Base-by-base conservation (phyloP, 768 basidiomycete species). In the Amanita brunnescens region DNA sequence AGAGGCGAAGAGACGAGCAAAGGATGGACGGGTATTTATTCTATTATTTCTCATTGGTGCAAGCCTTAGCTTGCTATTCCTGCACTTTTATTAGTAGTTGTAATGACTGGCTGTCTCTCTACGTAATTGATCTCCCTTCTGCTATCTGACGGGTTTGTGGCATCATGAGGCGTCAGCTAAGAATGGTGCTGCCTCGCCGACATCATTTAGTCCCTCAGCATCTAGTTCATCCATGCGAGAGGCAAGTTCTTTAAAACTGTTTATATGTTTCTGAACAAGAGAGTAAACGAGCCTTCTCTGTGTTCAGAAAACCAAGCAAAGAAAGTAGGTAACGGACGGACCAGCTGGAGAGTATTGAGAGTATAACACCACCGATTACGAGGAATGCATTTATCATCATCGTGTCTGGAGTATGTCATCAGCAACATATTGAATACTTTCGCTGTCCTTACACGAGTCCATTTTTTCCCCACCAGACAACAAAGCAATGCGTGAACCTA, bases 21-120 rank as follows among this genome's bases (percentile, higher is more conserved):
- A 87, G 59, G 94, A 96, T 59, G 80, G 89, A 35, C 75, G 96
- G 65, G 70, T 93, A 57, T 98, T 91, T 70, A 79, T 99, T 57
- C 70, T 99, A 35, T 70, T 96, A 18, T 97, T 99, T 68, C 77
- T 99, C 51, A 72, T 98, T 35, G 91, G 94, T 14, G 92, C 95
- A 6, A 91, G 87, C 65, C 66, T 96, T 57, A 91, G 91, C 43
- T 65, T 99, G 56, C 72, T 99, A 40, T 99, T 97, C 77, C 67
- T 98, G 58, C 93, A 98, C 66, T 85, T 86, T 67, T 97, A 96
- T 68, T 90, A 70, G 70, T 57, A 20, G 35, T 38, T 32, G 8
- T 53, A 52, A 29, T 57, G 41, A 38, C 46, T 64, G n/a, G n/a
- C n/a, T n/a, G n/a, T n/a, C n/a, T n/a, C n/a, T n/a, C n/a, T n/a